Conservation (phyloP, 2,329 filamentous ascomycete genomes). For the Myrmaecium sp. region DNA sequence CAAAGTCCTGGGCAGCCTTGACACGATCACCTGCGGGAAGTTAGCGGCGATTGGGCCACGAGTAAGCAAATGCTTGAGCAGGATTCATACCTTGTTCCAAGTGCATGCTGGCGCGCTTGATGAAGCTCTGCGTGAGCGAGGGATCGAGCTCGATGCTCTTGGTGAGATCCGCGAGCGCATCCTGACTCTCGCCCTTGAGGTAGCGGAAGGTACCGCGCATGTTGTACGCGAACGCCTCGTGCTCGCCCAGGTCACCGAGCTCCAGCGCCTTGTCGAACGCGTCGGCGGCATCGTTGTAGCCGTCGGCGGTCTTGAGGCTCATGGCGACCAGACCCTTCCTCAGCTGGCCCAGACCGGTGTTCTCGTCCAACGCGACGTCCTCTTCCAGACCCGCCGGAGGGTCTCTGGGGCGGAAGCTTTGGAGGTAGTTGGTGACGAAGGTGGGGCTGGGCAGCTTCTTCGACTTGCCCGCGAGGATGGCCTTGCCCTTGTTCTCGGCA, state of each 20-base stretch:
- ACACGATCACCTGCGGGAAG: conserved; percentile 51
- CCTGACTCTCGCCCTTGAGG: conserved; percentile 70
- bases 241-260: conserved; percentile 59
- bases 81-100: conserved; percentile 58
- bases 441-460: conserved; percentile 88
- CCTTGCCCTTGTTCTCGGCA: conserved; percentile 82
- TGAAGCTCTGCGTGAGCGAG: conserved; percentile 83
- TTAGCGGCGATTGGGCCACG: conserved; percentile 14
- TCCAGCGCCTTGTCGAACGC: conserved; percentile 83
- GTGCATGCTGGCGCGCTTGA: conserved; percentile 97
- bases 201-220: conserved; percentile 93
- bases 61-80: background rate
- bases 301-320: conserved; percentile 72
- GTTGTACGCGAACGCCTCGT: conserved; percentile 88
- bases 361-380: conserved; percentile 56
- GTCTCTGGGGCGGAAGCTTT: conserved; percentile 81
- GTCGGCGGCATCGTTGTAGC: conserved; percentile 73
- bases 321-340: conserved; percentile 69
- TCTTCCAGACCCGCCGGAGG: conserved; percentile 72
- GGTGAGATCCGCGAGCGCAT: conserved; percentile 70
- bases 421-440: conserved; percentile 96
- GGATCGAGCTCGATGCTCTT: conserved; percentile 87
- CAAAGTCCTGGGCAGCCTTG: conserved; percentile 77
- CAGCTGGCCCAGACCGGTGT: conserved; percentile 70
- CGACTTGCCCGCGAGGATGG: conserved; percentile 62